Conservation (phyloP, 148 eudicot genomes). For the Cornus suecica region DNA sequence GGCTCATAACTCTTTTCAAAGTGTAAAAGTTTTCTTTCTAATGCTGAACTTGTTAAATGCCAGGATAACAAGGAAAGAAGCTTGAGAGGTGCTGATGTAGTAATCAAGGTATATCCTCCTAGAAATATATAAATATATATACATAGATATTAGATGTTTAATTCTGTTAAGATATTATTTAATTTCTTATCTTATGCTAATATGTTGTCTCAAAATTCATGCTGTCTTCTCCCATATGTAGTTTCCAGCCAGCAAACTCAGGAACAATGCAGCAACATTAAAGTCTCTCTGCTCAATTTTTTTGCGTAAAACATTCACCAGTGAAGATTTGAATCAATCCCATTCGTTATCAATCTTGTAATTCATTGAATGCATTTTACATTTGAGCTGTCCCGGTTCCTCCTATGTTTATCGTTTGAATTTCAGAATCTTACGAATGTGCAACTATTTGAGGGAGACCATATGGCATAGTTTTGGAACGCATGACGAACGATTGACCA, state of each 20-base stretch:
- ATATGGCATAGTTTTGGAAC: not conserved
- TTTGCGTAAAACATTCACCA: not conserved
- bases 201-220: not conserved
- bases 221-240: not conserved
- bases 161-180: no score
- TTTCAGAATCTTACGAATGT: not conserved
- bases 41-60: not conserved
- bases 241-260: not conserved
- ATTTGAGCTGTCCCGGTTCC: not conserved
- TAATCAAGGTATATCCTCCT: conserved; percentile 7
- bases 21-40: not conserved
- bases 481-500: no score
- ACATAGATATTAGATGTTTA: no score
- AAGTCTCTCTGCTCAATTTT: not conserved
- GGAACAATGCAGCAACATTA: not conserved
- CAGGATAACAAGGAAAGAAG: conserved; percentile 89
- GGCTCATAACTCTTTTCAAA: not conserved
- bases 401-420: not conserved
- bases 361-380: not conserved
- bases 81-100: conserved; percentile 29
- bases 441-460: not conserved
- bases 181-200: no score
- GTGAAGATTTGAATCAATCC: not conserved
- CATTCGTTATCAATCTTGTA: not conserved
- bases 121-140: no score